Conservation (phyloP, 1,284 basidiomycete species). For the Marasmius fiardii region DNA sequence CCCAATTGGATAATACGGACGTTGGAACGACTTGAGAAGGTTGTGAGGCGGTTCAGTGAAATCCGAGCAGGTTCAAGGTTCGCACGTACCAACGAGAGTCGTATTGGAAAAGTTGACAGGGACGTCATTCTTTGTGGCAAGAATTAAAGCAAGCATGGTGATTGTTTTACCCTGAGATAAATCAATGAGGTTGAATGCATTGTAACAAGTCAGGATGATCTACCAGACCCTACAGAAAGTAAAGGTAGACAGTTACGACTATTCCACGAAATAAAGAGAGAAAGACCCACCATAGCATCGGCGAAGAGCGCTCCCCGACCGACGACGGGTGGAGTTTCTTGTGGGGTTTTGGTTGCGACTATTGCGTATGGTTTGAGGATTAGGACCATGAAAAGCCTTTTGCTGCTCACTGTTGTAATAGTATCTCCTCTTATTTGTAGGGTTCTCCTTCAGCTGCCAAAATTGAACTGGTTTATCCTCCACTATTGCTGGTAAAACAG, state of each 20-base stretch:
- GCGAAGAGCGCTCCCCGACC: constrained; percentile 84
- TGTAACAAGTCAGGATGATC: constrained; percentile 15
- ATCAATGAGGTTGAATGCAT: background rate
- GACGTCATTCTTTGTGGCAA: constrained; percentile 70
- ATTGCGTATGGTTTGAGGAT: background rate
- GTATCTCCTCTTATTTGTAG: constrained; percentile 46
- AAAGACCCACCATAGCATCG: constrained; percentile 81
- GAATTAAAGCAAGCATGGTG: constrained; percentile 73
- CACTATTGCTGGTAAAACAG: constrained; percentile 60
- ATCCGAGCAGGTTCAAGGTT: background rate
- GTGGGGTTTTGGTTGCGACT: constrained; percentile 81
- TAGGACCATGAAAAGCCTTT: background rate
- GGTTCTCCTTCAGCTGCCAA: constrained; percentile 66
- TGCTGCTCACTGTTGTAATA: constrained; percentile 63
- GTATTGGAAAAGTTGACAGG: constrained; percentile 54
- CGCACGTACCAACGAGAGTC: constrained; percentile 69
- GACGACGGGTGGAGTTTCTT: constrained; percentile 58
- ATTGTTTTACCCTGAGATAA: constrained; percentile 74
- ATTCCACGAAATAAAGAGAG: constrained; percentile 17
- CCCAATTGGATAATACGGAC: constrained; percentile 89
- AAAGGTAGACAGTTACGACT: background rate
- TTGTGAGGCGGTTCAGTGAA: constrained; percentile 4
- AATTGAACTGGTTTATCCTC: constrained; percentile 81
- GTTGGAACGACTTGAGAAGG: constrained; percentile 70
- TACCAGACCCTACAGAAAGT: constrained; percentile 34